phyloP scores from a whole-genome alignment of 176 grass and related monocot species.

The Rhynchospora tenuis region DNA sequence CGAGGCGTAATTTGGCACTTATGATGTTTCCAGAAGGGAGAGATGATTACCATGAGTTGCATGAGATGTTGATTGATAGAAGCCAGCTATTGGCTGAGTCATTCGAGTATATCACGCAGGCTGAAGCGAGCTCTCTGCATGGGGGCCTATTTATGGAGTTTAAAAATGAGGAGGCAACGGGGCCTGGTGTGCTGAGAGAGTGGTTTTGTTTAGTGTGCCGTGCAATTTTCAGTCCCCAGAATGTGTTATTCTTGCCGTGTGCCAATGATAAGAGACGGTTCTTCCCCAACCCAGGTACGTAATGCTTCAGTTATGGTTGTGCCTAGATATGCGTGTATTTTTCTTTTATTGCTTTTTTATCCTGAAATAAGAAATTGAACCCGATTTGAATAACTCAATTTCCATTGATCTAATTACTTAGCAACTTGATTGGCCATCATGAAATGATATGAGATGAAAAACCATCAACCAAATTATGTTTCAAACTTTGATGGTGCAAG shows the following conservation, averaged over 20 bases:
- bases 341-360: neutral
- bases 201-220: slow-evolving; percentile 92
- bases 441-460: neutral
- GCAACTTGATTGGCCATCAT: neutral
- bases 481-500: neutral
- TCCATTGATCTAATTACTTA: neutral
- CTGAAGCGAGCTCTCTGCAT: slow-evolving; percentile 44
- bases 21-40: slow-evolving; percentile 92
- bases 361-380: neutral
- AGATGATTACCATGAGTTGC: slow-evolving; percentile 77
- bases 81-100: slow-evolving; percentile 70
- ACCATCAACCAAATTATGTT: neutral
- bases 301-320: neutral
- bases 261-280: slow-evolving; percentile 75
- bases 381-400: neutral
- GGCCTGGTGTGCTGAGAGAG: slow-evolving; percentile 93
- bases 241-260: slow-evolving; percentile 80
- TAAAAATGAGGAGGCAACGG: slow-evolving; percentile 98
- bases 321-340: neutral
- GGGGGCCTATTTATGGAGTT: slow-evolving; percentile 97
- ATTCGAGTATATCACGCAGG: slow-evolving; percentile 71
- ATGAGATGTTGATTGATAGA: slow-evolving; percentile 96
- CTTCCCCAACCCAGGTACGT: slow-evolving; percentile 94
- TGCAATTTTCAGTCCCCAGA: slow-evolving; percentile 83
- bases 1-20: slow-evolving; percentile 76